Base-by-base conservation (phyloP, 805 yeast genomes). In the Candida namnaoensis region DNA sequence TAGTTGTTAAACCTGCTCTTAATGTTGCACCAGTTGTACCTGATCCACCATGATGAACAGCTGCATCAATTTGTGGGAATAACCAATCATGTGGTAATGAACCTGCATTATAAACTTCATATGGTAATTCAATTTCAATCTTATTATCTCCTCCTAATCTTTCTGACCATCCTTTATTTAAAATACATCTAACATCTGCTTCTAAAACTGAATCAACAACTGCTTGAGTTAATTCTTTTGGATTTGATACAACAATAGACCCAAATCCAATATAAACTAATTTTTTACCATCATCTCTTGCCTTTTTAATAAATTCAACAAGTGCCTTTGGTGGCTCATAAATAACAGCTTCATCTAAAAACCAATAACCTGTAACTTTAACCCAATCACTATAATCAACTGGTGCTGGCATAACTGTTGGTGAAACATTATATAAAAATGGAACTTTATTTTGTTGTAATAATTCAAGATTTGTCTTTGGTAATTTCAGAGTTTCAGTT, bases 11-110 rank as follows among this genome's bases (percentile, higher is more conserved):
- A 0, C 98, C 98, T 12, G 85, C 82, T 46, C 90, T 68, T 41
- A 91, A 59, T 2, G 95, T 74, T 0, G 96, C 96, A 7, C 98
- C 98, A 0, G 97, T 91, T 0, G 97, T 87, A 2, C 98, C 98
- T 0, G 95, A 82, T 0, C 98, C 98, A 34, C 98, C 98, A 58
- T 91, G 98, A 57, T 91, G 98, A 5, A 91, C 96, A 0, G 95
- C 95, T 0, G 91, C 96, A 62, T 91, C 96, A 36, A 91, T 68
- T 46, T 76, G 78, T 0, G 91, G 83, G 61, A 91, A 91, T 33
- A 91, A 65, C 98, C 98, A 91, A 56, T 88, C 96, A 57, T 91
- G 98, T 0, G 96, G 96, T 12, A 86, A 69, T 9, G 80, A 57
- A 2, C 93, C 93, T 7, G 86, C 66, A 47, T 77, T 78, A 55